A percentile compares a stretch with the other conserved stretches of the same genome.
Evolutionary conservation across 176 grass and related monocot species (phyloP).

Genomic region (Rhynchospora breviuscula): DNA sequence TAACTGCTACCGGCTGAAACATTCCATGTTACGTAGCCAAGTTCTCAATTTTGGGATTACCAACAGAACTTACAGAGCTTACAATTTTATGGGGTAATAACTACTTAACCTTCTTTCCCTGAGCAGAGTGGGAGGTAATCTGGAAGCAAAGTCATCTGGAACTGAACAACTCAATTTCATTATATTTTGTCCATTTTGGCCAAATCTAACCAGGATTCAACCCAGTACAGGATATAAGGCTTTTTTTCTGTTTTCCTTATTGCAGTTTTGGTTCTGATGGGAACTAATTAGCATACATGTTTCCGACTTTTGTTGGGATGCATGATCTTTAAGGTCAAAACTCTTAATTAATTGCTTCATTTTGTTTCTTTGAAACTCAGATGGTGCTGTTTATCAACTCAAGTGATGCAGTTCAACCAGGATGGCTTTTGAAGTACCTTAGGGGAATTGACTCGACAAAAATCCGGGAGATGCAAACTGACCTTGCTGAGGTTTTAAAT

Average conservation of each 20-base stretch:
- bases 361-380: conserved; percentile 31
- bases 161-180: background rate
- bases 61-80: background rate
- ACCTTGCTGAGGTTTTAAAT: conserved; percentile 47
- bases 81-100: no score
- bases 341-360: background rate
- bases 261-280: background rate
- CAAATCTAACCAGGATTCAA: background rate
- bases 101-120: no score
- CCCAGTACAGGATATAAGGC: background rate
- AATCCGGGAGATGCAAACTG: conserved; percentile 61
- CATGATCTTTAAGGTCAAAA: background rate
- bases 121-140: background rate
- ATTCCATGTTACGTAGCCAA: background rate
- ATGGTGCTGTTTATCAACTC: conserved; percentile 88
- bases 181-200: background rate
- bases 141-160: background rate
- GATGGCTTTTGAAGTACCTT: conserved; percentile 75
- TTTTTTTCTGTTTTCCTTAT: background rate
- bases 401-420: conserved; percentile 72
- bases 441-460: conserved; percentile 45
- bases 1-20: background rate
- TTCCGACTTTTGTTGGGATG: background rate
- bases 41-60: background rate
- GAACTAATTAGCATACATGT: background rate